A percentile compares a stretch with the other conserved stretches of the same genome.
phyloP scores from a whole-genome alignment of 2,329 filamentous ascomycete genomes.

The Pseudogymnoascus sp. region DNA sequence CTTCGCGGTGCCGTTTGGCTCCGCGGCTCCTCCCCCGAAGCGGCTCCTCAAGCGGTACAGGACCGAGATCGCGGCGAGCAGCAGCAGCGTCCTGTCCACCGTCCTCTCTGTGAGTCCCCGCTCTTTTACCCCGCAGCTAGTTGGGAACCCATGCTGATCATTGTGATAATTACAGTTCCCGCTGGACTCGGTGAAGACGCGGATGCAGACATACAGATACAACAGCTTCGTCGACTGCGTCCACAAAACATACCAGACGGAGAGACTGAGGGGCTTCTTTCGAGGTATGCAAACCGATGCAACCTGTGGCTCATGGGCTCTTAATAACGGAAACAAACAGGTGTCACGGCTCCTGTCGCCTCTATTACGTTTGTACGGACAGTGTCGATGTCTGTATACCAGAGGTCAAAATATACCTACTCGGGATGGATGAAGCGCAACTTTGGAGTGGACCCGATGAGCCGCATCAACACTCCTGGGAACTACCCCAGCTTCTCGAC shows the following conservation, averaged over 20 bases:
- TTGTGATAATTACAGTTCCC: slow-evolving; percentile 49
- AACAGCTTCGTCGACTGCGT: slow-evolving; percentile 69
- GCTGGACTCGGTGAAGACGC: slow-evolving; percentile 82
- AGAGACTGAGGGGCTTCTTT: slow-evolving; percentile 73
- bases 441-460: slow-evolving; percentile 63
- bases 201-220: slow-evolving; percentile 83
- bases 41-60: slow-evolving; percentile 68
- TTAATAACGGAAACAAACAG: slow-evolving; percentile 34
- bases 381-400: slow-evolving; percentile 75
- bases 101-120: slow-evolving; percentile 53
- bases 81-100: slow-evolving; percentile 72
- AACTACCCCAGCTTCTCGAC: slow-evolving; percentile 69
- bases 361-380: slow-evolving; percentile 73
- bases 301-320: not conserved
- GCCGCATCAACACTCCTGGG: slow-evolving; percentile 63
- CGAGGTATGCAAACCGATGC: slow-evolving; percentile 48
- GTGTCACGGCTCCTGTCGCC: slow-evolving; percentile 72
- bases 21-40: slow-evolving; percentile 37
- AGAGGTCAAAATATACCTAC: slow-evolving; percentile 66
- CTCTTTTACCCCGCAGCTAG: slow-evolving; percentile 8
- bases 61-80: slow-evolving; percentile 72
- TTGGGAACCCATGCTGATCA: slow-evolving; percentile 15
- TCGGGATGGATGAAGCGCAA: slow-evolving; percentile 64
- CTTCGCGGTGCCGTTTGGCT: slow-evolving; percentile 21
- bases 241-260: slow-evolving; percentile 65